Conservation (phyloP, 2,329 filamentous ascomycete species). For the Fusarium kyushuense region DNA sequence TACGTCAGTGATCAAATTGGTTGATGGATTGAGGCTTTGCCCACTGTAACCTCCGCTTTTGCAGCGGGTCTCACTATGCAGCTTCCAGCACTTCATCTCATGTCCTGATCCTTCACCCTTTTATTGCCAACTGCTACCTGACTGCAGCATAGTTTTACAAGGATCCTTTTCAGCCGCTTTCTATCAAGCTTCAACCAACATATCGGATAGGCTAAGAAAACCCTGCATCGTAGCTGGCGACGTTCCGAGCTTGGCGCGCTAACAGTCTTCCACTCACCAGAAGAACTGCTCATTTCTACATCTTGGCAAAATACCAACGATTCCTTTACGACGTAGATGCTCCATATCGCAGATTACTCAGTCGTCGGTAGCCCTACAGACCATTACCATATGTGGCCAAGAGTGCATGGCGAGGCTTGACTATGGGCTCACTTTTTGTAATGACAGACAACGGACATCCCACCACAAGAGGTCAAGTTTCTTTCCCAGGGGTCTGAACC, state of each 20-base stretch:
- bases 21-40: not conserved
- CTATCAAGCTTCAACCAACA: constrained; percentile 8
- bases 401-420: constrained; percentile 35
- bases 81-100: not conserved
- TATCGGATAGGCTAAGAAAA: constrained; percentile 8
- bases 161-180: constrained; percentile 18
- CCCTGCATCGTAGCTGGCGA: constrained; percentile 27
- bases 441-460: constrained; percentile 19
- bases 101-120: not conserved
- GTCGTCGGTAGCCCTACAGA: constrained; percentile 19
- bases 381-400: constrained; percentile 27
- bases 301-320: constrained; percentile 25
- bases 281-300: not conserved
- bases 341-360: constrained; percentile 11
- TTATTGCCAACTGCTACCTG: constrained; percentile 4
- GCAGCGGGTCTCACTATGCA: constrained; percentile 9
- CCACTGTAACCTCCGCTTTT: constrained; percentile 27
- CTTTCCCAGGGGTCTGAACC: constrained; percentile 23
- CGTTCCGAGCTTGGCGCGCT: constrained; percentile 26
- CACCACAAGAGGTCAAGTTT: constrained; percentile 16
- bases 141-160: not conserved
- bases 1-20: not conserved
- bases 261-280: not conserved
- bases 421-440: constrained; percentile 14
- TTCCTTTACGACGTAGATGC: not conserved